phyloP scores from a whole-genome alignment of 192 early-diverging fungal genomes.

The Helicostylum pulchrum region DNA sequence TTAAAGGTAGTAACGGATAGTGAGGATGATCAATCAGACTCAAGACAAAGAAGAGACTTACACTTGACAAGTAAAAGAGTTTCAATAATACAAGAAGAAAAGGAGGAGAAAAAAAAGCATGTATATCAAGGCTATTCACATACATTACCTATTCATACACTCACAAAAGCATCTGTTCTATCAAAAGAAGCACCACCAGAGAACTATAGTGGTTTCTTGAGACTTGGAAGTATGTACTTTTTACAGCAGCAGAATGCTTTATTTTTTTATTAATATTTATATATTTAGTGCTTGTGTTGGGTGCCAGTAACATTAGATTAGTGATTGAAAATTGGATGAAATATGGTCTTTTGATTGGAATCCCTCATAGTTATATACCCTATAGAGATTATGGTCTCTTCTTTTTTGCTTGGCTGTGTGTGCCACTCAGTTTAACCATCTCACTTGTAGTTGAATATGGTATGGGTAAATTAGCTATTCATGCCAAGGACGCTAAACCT shows the following conservation, averaged over 20 bases:
- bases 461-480: slow-evolving; percentile 31
- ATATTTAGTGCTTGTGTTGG: slow-evolving; percentile 64
- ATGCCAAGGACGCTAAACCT: slow-evolving; percentile 25
- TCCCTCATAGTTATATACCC: slow-evolving; percentile 54
- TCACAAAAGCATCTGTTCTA: slow-evolving; percentile 63
- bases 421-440: slow-evolving; percentile 52
- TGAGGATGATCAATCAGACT: slow-evolving; percentile 35
- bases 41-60: slow-evolving; percentile 22
- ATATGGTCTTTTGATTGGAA: slow-evolving; percentile 77
- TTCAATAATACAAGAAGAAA: slow-evolving; percentile 26
- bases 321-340: slow-evolving; percentile 88
- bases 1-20: slow-evolving; percentile 33
- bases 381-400: slow-evolving; percentile 56
- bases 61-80: slow-evolving; percentile 22
- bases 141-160: slow-evolving; percentile 60
- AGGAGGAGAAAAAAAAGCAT: slow-evolving; percentile 24
- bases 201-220: slow-evolving; percentile 83
- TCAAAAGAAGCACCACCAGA: slow-evolving; percentile 83
- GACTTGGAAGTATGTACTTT: slow-evolving; percentile 56
- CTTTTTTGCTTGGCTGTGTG: slow-evolving; percentile 44
- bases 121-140: slow-evolving; percentile 30
- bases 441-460: slow-evolving; percentile 62
- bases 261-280: slow-evolving; percentile 6
- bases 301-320: slow-evolving; percentile 77
- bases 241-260: neutral